Evolutionary conservation across 2,329 filamentous ascomycete species (phyloP).

Genomic region (Geosmithia flava): DNA sequence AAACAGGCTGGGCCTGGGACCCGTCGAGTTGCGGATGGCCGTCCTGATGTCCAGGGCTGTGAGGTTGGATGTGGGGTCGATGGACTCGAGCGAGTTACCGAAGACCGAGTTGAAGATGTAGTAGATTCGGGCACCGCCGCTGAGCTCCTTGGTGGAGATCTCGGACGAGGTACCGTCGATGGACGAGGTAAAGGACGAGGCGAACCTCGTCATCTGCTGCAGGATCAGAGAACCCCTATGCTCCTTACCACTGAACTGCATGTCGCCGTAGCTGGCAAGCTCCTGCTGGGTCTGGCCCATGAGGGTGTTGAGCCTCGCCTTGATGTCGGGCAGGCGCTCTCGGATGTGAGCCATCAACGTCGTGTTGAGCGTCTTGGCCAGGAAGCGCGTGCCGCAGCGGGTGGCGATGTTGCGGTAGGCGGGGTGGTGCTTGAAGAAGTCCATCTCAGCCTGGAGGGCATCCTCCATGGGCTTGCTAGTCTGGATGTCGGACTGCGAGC

Average conservation of each 20-base stretch:
- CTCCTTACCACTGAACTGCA: constrained; percentile 94
- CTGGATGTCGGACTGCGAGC: constrained; percentile 96
- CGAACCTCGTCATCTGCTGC: constrained; percentile 96
- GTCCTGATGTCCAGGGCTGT: constrained; percentile 92
- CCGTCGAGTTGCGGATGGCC: constrained; percentile 95
- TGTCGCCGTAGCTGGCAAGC: constrained; percentile 93
- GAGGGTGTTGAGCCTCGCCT: constrained; percentile 89
- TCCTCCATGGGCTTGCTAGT: constrained; percentile 91
- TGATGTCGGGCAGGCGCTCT: constrained; percentile 92
- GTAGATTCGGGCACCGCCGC: constrained; percentile 89
- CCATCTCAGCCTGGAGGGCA: constrained; percentile 75
- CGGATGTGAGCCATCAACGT: constrained; percentile 96
- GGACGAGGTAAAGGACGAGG: constrained; percentile 93
- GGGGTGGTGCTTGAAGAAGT: constrained; percentile 95
- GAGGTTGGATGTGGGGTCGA: constrained; percentile 91
- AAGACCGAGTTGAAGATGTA: constrained; percentile 99
- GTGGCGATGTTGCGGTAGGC: constrained; percentile 94
- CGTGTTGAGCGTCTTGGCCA: constrained; percentile 88
- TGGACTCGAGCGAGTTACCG: constrained; percentile 88
- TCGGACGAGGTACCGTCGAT: constrained; percentile 98
- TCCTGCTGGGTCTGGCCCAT: constrained; percentile 99
- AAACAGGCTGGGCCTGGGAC: constrained; percentile 87
- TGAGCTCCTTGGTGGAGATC: constrained; percentile 96
- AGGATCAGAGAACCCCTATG: constrained; percentile 90
- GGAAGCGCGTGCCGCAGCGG: constrained; percentile 83